Evolutionary conservation across 345 rosid genomes (phyloP).

Genomic region (Linum tenue): DNA sequence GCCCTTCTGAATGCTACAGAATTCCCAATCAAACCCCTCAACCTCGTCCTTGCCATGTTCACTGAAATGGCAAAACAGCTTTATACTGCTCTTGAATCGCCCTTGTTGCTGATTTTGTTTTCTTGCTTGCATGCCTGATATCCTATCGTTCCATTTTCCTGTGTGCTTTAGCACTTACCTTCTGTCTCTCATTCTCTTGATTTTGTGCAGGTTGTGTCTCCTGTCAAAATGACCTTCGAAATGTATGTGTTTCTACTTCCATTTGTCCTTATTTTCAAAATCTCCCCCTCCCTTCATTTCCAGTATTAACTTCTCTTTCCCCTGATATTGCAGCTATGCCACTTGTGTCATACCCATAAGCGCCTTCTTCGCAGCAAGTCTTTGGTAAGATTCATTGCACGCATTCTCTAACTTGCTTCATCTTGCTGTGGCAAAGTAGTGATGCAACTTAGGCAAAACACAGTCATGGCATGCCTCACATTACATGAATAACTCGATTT

Average conservation of each 20-base stretch:
- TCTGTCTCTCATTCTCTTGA: not conserved
- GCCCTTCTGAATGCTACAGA: not conserved
- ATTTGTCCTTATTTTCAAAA: not conserved
- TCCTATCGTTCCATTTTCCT: conserved; percentile 2
- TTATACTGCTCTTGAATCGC: not conserved
- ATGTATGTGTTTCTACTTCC: conserved; percentile 41
- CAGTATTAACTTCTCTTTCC: conserved; percentile 6
- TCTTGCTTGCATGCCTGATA: not conserved
- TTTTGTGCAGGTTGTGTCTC: conserved; percentile 71
- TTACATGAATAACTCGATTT: too few relatives aligned
- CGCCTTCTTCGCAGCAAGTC: conserved; percentile 96
- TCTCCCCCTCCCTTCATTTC: not conserved
- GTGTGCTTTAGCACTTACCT: not conserved
- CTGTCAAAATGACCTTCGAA: conserved; percentile 91
- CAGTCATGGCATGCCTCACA: not conserved
- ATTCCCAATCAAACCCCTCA: too few relatives aligned
- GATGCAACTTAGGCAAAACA: not conserved
- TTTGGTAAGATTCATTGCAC: conserved; percentile 50
- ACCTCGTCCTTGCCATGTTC: too few relatives aligned
- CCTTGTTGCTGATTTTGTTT: not conserved
- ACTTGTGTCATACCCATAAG: conserved; percentile 92
- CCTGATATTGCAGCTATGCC: conserved; percentile 50
- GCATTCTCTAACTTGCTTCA: not conserved
- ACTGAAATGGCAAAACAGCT: not conserved
- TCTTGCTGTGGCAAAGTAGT: not conserved